Evolutionary conservation across 2,329 filamentous ascomycete genomes (phyloP), one percentile per base, ranked within the genome.

Genomic region (Epichloe coenophiala): DNA sequence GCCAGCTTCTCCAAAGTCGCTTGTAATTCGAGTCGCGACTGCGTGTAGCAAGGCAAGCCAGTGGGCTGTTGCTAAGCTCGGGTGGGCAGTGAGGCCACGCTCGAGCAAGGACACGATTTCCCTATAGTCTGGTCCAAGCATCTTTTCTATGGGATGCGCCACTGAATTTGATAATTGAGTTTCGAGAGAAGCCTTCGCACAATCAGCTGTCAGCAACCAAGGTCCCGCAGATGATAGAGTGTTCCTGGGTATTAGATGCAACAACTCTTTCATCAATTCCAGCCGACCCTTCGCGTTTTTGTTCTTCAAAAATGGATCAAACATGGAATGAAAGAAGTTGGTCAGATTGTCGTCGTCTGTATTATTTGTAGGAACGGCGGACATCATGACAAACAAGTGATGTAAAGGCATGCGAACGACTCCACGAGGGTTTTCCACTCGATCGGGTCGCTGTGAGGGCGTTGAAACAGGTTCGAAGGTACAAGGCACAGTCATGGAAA

Each of bases 21-120:
- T 68, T 17, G 71, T 74, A 6, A 83, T 76, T 48, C 78, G 76
- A 8, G 72, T 65, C 3, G 77, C 69, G 8, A 87, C 67, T 1
- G 71, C 64, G 8, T 75, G 68, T 48, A 87, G 79, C 1, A 91
- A 68, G 0, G 70, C 63, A 27, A 70, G 61, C 77, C 77, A 81
- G 6, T 68, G 61, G 15, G 65, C 52, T 56, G 65, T 67, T 0
- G 74, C 72, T 7, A 80, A 63, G 17, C 69, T 69, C 0, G 74
- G 72, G 3, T 73, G 72, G 21, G 69, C 67, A 33, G 65, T 64
- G 45, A 85, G 62, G 17, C 86, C 81, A 56, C 74, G 69, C 58
- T 83, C 75, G 3, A 95, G 71, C 36, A 94, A 76, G 17, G 77
- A 81, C 15, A 83, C 73, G 23, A 85, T 69, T 48, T 84, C 79